Evolutionary conservation across 257 asterid genomes (phyloP).

Genomic region (Ilex aquifolium): DNA sequence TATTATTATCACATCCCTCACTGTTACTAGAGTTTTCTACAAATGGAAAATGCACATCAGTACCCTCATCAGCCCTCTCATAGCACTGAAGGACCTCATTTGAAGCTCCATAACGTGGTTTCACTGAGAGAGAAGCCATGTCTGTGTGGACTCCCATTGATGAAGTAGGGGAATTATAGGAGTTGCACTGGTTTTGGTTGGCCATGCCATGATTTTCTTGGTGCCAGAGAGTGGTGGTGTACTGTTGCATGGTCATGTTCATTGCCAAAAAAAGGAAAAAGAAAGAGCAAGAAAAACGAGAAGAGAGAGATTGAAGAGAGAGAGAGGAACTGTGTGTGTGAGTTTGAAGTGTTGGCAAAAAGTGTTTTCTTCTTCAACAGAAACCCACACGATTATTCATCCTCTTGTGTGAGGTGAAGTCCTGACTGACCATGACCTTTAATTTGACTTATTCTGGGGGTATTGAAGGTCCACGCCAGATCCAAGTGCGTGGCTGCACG

Average conservation of each 20-base stretch:
- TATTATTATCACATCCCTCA: background rate
- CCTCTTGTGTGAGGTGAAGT: slow-evolving; percentile 1
- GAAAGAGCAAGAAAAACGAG: slow-evolving; percentile 7
- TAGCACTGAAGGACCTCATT: background rate
- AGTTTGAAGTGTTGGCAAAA: background rate
- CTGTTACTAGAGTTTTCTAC: background rate
- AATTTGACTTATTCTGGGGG: slow-evolving; percentile 25
- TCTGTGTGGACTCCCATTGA: slow-evolving; percentile 10
- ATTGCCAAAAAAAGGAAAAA: background rate
- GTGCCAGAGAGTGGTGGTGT: background rate
- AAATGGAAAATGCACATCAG: background rate
- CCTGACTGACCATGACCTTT: slow-evolving; percentile 18
- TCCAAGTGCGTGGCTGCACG: background rate
- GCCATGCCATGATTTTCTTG: slow-evolving; percentile 9
- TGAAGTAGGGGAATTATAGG: background rate
- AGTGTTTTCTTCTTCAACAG: background rate
- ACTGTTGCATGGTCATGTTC: slow-evolving; percentile 15
- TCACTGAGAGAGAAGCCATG: background rate
- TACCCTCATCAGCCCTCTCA: background rate
- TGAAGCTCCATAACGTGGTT: background rate
- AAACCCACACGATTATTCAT: slow-evolving; percentile 15
- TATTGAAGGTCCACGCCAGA: background rate
- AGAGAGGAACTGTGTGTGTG: background rate
- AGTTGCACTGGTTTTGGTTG: background rate
- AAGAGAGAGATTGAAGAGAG: background rate